phyloP scores from a whole-genome alignment of 805 yeast species.

The Cyberlindnera americana region DNA sequence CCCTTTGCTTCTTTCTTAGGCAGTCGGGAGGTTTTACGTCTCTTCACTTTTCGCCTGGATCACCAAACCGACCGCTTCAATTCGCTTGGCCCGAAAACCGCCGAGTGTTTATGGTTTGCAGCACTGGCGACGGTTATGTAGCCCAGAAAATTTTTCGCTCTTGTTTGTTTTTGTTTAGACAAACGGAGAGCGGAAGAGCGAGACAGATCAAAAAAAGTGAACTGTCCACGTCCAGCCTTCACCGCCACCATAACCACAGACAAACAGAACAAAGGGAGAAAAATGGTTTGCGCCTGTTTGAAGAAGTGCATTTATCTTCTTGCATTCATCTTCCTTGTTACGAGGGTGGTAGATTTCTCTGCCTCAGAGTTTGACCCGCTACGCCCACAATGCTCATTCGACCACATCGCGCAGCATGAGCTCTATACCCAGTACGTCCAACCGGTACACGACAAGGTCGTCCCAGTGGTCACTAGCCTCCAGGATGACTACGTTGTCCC shows the following conservation, averaged over 20 bases:
- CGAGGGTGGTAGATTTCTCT: conserved; percentile 21
- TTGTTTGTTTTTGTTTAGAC: background rate
- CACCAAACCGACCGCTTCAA: too few relatives aligned
- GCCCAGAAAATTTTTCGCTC: conserved; percentile 1
- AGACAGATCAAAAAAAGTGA: too few relatives aligned
- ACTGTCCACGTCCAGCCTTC: too few relatives aligned
- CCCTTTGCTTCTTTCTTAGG: too few relatives aligned
- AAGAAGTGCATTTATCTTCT: conserved; percentile 17
- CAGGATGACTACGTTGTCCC: conserved; percentile 14
- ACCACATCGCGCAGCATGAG: conserved; percentile 10
- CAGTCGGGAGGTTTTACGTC: too few relatives aligned
- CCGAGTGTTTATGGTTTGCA: background rate
- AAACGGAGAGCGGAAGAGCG: background rate
- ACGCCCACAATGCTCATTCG: conserved; percentile 15
- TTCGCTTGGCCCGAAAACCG: too few relatives aligned
- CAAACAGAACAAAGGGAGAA: background rate
- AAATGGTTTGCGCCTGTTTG: conserved; percentile 12
- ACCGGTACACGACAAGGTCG: conserved; percentile 16
- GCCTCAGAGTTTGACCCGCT: conserved; percentile 24
- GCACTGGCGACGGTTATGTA: background rate
- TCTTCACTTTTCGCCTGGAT: too few relatives aligned
- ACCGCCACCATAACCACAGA: conserved; percentile 1
- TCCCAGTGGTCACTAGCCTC: conserved; percentile 8
- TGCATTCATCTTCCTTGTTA: conserved; percentile 13
- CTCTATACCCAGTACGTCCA: conserved; percentile 22